Percentiles rank a stretch among this genome's conserved stretches.
These are phyloP conservation scores for Drechslerella dactyloides DNA, from an alignment of 2,329 filamentous ascomycete genomes.

Conservation along the genomic window DNA sequence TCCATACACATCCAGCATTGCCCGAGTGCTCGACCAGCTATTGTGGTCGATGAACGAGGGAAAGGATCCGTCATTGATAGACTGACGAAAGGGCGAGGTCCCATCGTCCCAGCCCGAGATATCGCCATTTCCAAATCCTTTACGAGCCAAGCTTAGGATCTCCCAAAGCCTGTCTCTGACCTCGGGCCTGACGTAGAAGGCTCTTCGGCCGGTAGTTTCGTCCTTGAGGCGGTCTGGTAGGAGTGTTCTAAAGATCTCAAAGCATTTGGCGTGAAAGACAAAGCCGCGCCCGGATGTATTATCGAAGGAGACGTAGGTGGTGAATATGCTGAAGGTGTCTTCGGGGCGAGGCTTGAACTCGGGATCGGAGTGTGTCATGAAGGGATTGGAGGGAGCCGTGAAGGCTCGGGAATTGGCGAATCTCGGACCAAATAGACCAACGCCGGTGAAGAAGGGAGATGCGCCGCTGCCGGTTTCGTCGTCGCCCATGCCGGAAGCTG, in stretches of 20 bases:
- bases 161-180: conserved; percentile 46
- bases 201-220: conserved; percentile 24
- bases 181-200: conserved; percentile 42
- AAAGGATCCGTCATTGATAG: conserved; percentile 46
- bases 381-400: conserved; percentile 41
- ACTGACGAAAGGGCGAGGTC: conserved; percentile 40
- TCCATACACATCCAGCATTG: conserved; percentile 37
- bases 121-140: conserved; percentile 39
- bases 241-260: conserved; percentile 45
- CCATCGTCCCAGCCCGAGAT: conserved; percentile 49
- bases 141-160: conserved; percentile 40
- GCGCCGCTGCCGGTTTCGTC: conserved; percentile 20
- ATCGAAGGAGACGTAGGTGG: conserved; percentile 48
- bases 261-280: conserved; percentile 48
- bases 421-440: conserved; percentile 40
- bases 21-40: conserved; percentile 45
- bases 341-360: conserved; percentile 36
- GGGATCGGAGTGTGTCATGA: conserved; percentile 30
- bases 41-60: conserved; percentile 47
- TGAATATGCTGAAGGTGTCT: conserved; percentile 47
- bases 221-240: conserved; percentile 45
- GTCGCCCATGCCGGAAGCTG: conserved; percentile 27
- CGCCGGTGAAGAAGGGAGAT: conserved; percentile 47
- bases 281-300: conserved; percentile 43
- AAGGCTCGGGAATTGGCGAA: conserved; percentile 41